Evolutionary conservation across 768 basidiomycete genomes (phyloP).

Genomic region (Amanita fuliginea): DNA sequence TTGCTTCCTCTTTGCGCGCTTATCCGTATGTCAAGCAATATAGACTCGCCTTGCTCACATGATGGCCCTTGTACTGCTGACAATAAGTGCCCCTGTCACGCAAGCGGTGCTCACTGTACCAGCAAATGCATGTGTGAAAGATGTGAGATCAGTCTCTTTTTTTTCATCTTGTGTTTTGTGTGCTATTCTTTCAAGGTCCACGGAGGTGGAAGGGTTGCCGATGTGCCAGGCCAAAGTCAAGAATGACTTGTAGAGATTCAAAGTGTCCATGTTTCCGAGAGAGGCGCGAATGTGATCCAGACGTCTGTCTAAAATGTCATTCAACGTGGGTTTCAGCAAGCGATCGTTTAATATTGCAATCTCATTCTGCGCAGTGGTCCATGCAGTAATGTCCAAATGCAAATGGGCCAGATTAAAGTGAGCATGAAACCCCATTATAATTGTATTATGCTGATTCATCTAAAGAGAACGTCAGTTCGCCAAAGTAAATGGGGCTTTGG

Average conservation of each 20-base stretch:
- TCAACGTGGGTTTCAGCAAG: slow-evolving; percentile 27
- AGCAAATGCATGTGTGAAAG: slow-evolving; percentile 41
- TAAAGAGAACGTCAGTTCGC: slow-evolving; percentile 30
- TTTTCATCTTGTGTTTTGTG: background rate
- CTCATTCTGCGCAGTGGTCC: slow-evolving; percentile 9
- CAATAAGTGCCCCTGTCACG: slow-evolving; percentile 36
- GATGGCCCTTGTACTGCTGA: slow-evolving; percentile 38
- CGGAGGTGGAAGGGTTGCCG: slow-evolving; percentile 48
- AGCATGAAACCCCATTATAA: background rate
- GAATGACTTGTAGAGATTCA: slow-evolving; percentile 19
- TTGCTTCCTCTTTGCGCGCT: background rate
- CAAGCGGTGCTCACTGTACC: slow-evolving; percentile 41
- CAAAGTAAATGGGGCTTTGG: slow-evolving; percentile 43
- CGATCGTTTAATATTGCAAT: slow-evolving; percentile 13
- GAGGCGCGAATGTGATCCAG: slow-evolving; percentile 58
- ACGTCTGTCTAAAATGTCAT: slow-evolving; percentile 43
- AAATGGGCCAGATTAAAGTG: slow-evolving; percentile 35
- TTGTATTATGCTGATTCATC: slow-evolving; percentile 1
- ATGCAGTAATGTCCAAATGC: slow-evolving; percentile 42
- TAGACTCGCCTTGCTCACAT: slow-evolving; percentile 43
- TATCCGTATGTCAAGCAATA: background rate
- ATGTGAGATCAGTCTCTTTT: slow-evolving; percentile 26
- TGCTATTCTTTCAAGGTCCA: slow-evolving; percentile 26
- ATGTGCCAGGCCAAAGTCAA: slow-evolving; percentile 24
- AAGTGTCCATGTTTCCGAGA: slow-evolving; percentile 42